Evolutionary conservation across 2,329 filamentous ascomycete species (phyloP), one percentile per base, ranked within the genome.

Genomic region (Aspergillus aculeatinus): DNA sequence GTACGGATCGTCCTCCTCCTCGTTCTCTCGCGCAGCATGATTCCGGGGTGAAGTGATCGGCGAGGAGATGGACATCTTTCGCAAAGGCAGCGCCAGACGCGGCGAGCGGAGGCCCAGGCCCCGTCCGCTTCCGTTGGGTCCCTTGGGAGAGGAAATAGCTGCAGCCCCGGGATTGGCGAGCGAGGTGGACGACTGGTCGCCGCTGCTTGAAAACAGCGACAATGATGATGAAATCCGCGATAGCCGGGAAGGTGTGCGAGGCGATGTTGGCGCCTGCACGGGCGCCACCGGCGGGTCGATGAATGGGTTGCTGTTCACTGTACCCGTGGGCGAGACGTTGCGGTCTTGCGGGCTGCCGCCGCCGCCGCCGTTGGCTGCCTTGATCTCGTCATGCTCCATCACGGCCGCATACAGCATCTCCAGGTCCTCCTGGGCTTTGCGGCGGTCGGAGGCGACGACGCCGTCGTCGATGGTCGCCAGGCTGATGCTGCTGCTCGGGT

Each of bases 331-430:
- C 12, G 64, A 58, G 51, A 68, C 59, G 23, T 69, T 63, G 6
- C 68, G 49, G 11, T 49, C 11, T 61, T 47, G 42, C 66, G 1
- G 70, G 66, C 14, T 71, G 68, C 61, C 80, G 82, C 50, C 33
- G 14, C 33, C 33, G 14, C 33, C 33, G 12, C 33, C 33, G 33
- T 29, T 29, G 7, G 27, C 27, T 29, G 33, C 33, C 14, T 35
- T 35, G 4, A 35, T 35, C 33, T 81, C 83, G 65, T 97, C 93
- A 68, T 96, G 90, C 74, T 92, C 91, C 87, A 96, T 89, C 64
- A 96, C 93, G 67, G 92, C 89, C 63, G 88, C 92, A 77, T 97
- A 98, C 74, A 98, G 87, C 68, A 91, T 87, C 75, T 96, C 92
- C 76, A 97, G 87, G 74, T 96, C 90, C 65, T 88, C 83, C 75